A percentile compares a stretch with the other conserved stretches of the same genome.
Conservation (phyloP, 352 stramenopile species). For the Globisporangium paroecandrum region DNA sequence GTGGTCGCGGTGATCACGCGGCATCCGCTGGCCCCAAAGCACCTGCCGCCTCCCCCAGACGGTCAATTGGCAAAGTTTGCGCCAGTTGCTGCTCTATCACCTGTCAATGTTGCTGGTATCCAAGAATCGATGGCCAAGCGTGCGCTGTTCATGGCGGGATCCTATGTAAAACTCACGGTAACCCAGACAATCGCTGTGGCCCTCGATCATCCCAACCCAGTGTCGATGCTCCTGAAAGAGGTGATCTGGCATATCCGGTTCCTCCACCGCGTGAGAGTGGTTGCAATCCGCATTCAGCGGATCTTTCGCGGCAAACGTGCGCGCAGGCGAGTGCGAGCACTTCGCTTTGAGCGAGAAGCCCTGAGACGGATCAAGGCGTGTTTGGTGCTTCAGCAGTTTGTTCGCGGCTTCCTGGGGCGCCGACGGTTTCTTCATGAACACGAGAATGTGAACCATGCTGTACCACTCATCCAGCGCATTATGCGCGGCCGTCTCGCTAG, state of each 20-base stretch:
- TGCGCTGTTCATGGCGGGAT: background rate
- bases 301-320: constrained; percentile 69
- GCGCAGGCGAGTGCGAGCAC: constrained; percentile 33
- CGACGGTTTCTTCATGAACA: constrained; percentile 31
- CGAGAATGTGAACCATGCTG: constrained; percentile 30
- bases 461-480: constrained; percentile 57
- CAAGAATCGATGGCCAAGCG: constrained; percentile 8
- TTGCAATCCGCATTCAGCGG: constrained; percentile 56
- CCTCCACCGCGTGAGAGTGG: constrained; percentile 38
- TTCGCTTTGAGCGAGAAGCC: constrained; percentile 39
- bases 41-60: constrained; percentile 19
- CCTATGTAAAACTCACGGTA: background rate
- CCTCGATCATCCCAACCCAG: constrained; percentile 38
- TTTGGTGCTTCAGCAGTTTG: constrained; percentile 45
- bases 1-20: constrained; percentile 17
- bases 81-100: background rate
- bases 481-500: constrained; percentile 43
- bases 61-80: background rate
- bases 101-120: background rate
- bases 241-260: constrained; percentile 62
- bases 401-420: constrained; percentile 53
- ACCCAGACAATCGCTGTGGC: background rate
- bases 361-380: constrained; percentile 33
- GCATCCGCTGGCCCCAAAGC: constrained; percentile 54
- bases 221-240: constrained; percentile 48